Percentiles rank a stretch among this genome's conserved stretches.
phyloP scores from a whole-genome alignment of 1,139 yeast genomes.

The Yamadazyma trypodendri region DNA sequence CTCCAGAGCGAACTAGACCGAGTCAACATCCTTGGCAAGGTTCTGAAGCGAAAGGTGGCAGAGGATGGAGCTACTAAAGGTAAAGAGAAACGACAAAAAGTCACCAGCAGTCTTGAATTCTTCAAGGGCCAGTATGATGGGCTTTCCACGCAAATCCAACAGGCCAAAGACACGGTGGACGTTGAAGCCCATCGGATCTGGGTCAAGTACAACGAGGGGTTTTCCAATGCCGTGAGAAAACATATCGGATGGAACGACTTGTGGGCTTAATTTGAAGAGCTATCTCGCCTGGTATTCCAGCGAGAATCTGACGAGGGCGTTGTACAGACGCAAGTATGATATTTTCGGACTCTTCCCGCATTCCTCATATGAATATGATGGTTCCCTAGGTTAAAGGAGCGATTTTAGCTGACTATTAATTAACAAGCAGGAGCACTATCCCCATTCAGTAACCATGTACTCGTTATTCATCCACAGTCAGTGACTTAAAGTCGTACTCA shows the following conservation, averaged over 20 bases:
- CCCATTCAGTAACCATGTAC: no score
- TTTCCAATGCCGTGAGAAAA: slow-evolving; percentile 89
- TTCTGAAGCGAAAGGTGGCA: slow-evolving; percentile 6
- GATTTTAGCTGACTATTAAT: no score
- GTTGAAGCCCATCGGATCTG: slow-evolving; percentile 54
- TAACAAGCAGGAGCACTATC: no score
- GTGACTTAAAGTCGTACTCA: no score
- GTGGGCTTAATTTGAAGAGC: no score
- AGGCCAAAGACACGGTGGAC: slow-evolving; percentile 14
- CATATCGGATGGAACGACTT: slow-evolving; percentile 78
- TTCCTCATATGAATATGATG: no score
- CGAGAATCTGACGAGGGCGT: no score
- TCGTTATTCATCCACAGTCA: no score
- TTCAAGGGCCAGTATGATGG: slow-evolving; percentile 42
- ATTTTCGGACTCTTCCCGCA: no score
- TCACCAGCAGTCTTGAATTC: slow-evolving; percentile 36
- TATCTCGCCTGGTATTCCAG: no score
- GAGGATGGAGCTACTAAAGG: slow-evolving; percentile 23
- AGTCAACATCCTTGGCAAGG: slow-evolving; percentile 17
- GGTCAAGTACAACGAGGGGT: slow-evolving; percentile 94
- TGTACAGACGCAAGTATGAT: no score
- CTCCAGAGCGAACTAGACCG: slow-evolving; percentile 43
- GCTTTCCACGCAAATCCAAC: slow-evolving; percentile 23
- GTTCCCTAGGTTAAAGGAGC: no score
- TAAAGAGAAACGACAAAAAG: slow-evolving; percentile 17